Evolutionary conservation across 306 rosid species (phyloP).

Genomic region (Cyclanthera cordifolia): DNA sequence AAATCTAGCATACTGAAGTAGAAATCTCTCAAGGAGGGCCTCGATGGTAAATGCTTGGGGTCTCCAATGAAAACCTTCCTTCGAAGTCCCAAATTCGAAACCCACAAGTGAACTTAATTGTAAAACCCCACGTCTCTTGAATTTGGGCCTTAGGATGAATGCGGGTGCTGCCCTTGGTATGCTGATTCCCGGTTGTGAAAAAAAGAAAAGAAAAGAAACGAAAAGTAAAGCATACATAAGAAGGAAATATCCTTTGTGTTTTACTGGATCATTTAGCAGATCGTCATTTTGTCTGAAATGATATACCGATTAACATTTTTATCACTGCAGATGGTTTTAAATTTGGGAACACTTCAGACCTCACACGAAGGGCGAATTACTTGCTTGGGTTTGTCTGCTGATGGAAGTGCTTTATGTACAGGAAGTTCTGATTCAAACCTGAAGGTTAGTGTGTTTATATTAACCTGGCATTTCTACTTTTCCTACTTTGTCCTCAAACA

Average conservation of each 20-base stretch:
- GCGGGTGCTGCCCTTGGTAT: too few species aligned
- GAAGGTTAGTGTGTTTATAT: conserved; percentile 48
- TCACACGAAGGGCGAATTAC: conserved; percentile 64
- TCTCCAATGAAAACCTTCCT: too few species aligned
- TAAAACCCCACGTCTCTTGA: too few species aligned
- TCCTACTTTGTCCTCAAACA: not conserved
- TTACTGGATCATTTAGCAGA: not conserved
- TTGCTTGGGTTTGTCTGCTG: conserved; percentile 96
- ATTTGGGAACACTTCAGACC: conserved; percentile 82
- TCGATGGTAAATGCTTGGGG: too few species aligned
- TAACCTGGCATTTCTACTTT: not conserved
- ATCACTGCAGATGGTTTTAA: conserved; percentile 53
- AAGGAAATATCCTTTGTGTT: not conserved
- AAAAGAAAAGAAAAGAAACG: too few species aligned
- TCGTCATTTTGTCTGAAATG: not conserved
- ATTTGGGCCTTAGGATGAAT: too few species aligned
- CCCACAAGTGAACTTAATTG: not conserved
- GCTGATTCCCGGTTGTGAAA: too few species aligned
- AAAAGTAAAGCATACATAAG: not conserved
- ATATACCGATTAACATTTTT: conserved; percentile 8
- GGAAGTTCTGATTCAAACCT: conserved; percentile 95
- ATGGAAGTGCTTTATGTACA: conserved; percentile 99
- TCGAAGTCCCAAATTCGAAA: too few species aligned
- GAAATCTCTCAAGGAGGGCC: too few species aligned
- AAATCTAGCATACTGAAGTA: too few species aligned